phyloP scores from a whole-genome alignment of 2,329 filamentous ascomycete species.

The Chaetoscypha palmicola region DNA sequence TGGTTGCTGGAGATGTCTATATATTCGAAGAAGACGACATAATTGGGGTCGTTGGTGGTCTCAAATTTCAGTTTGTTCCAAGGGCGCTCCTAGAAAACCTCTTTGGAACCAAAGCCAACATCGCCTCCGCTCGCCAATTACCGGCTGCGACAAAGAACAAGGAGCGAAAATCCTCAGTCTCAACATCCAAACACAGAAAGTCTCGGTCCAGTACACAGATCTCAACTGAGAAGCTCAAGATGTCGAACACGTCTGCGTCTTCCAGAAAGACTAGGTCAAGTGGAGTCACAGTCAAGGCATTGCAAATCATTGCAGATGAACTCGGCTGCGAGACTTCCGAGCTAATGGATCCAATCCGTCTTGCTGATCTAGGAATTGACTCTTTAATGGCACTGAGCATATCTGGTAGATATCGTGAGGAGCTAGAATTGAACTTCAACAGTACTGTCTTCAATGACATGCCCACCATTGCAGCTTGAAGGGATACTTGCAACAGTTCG shows the following conservation, averaged over 20 bases:
- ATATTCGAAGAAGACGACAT: constrained; percentile 31
- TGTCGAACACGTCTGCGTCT: constrained; percentile 10
- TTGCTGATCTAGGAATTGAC: constrained; percentile 52
- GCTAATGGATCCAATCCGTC: constrained; percentile 46
- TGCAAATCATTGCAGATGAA: constrained; percentile 53
- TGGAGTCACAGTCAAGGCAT: constrained; percentile 22
- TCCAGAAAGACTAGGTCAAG: constrained; percentile 29
- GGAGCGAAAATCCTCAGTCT: constrained; percentile 10
- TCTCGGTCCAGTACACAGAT: neutral
- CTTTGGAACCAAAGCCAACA: constrained; percentile 40
- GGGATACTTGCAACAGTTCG: constrained; percentile 6
- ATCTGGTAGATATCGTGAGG: constrained; percentile 47
- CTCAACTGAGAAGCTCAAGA: neutral
- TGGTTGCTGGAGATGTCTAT: constrained; percentile 33
- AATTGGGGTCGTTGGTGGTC: constrained; percentile 30
- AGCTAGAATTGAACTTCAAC: constrained; percentile 46
- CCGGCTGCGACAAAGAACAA: constrained; percentile 40
- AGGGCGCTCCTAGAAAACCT: constrained; percentile 36
- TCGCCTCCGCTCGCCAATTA: constrained; percentile 48
- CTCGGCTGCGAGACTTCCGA: constrained; percentile 48
- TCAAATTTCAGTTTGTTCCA: constrained; percentile 35
- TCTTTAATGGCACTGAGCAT: constrained; percentile 52
- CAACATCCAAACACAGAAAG: neutral
- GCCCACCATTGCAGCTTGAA: constrained; percentile 43
- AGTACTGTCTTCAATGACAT: constrained; percentile 47